Base-by-base conservation (phyloP, 768 basidiomycete genomes). In the Phylloporus rhodoxanthus region DNA sequence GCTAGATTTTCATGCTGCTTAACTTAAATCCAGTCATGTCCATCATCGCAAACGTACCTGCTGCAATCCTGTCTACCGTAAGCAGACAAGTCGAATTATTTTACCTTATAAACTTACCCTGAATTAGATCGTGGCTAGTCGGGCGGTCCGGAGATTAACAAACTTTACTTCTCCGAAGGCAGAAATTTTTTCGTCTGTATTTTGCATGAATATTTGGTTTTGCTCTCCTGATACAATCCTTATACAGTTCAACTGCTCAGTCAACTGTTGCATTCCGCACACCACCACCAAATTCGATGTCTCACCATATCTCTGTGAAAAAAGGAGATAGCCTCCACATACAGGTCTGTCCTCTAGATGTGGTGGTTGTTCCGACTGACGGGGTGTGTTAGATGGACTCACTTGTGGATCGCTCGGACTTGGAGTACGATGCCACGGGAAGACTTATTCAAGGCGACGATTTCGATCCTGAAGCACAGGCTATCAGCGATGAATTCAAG, bases 1-100 rank as follows among this genome's bases (percentile, higher is more conserved):
- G 39, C 13, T 50, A 75, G 71, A 65, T 73, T 48, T 84, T 84
- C 66, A 84, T 85, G 81, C 64, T 85, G 36, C 66, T 86, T 14
- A 74, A 86, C 65, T 69, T 85, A 45, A 85, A 85, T 55, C 72
- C 79, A n/a, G 76, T 85, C 48, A 83, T 85, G 81, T 82, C 80
- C 28, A 79, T 87, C 63, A 82, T 86, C 46, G 79, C 78, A 40
- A 86, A 86, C 56, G 82, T 86, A 37, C 84, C 84, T 3, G 83
- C 84, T 29, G 83, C 83, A 15, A 78, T 85, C 51, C 75, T 79
- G 4, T 81, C 82, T 36, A 85, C 84, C 33, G 84, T 85, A 51
- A 57, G 75, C 32, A 13, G 14, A 29, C 11, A 1, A 8, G 33
- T 36, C 8, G 4, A 23, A 14, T 10, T 15, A 3, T 11, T 43